Conservation (phyloP, 78 protist genomes). For the Dictyostelium firmibasis region DNA sequence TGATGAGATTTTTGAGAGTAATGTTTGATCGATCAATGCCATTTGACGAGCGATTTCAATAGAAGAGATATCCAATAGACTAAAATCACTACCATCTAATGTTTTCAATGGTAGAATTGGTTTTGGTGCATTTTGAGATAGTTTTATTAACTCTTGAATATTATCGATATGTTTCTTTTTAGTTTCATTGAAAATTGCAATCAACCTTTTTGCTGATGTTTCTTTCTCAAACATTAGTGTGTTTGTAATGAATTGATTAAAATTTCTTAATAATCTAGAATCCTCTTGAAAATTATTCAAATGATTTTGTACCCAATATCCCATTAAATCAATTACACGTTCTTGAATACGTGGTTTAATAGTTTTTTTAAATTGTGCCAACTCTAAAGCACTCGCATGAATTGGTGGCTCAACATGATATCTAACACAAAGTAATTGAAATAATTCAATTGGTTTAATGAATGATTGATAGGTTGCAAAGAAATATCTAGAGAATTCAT, state of each 20-base stretch:
- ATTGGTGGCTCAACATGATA: constrained; percentile 74
- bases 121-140: constrained; percentile 58
- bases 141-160: constrained; percentile 39
- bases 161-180: constrained; percentile 55
- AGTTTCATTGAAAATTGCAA: constrained; percentile 68
- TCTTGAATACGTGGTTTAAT: constrained; percentile 74
- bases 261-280: constrained; percentile 26
- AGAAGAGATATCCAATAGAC: constrained; percentile 52
- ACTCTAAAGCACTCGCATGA: constrained; percentile 1
- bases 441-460: constrained; percentile 31
- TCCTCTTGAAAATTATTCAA: constrained; percentile 49
- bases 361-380: constrained; percentile 19
- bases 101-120: constrained; percentile 44
- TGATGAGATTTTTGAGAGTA: constrained; percentile 69
- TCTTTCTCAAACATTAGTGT: constrained; percentile 62
- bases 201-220: constrained; percentile 37
- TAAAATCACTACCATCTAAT: not conserved
- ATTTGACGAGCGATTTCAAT: constrained; percentile 88
- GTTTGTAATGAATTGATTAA: constrained; percentile 44
- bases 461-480: constrained; percentile 67
- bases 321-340: constrained; percentile 45
- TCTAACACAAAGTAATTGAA: constrained; percentile 45
- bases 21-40: constrained; percentile 82
- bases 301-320: constrained; percentile 59
- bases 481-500: not conserved